These are phyloP conservation scores for Vaccinium macrocarpon DNA, from an alignment of 148 eudicot genomes.

Conservation along the genomic window DNA sequence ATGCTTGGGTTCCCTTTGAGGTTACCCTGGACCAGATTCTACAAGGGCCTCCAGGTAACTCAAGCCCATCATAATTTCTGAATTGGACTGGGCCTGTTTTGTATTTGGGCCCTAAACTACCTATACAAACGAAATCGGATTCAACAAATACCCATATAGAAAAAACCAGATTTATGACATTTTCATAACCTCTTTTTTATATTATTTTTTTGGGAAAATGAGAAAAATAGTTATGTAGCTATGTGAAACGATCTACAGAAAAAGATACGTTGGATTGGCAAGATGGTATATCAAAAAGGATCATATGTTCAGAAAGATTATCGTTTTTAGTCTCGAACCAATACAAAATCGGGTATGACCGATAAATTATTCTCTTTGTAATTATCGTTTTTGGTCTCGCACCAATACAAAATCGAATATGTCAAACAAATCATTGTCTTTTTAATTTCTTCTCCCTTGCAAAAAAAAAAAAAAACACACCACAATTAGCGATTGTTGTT, in stretches of 20 bases:
- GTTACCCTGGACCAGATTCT: not conserved
- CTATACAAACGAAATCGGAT: constrained; percentile 24
- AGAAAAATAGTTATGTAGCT: no score
- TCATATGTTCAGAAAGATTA: no score
- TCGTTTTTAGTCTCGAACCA: no score
- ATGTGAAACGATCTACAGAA: no score
- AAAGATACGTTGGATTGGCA: no score
- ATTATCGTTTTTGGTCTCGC: no score
- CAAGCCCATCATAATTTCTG: not conserved
- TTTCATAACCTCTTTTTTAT: not conserved
- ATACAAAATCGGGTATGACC: not conserved
- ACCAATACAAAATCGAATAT: not conserved
- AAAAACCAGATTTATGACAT: not conserved
- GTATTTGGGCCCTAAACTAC: not conserved
- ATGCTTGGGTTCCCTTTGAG: constrained; percentile 24
- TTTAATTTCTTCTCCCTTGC: not conserved
- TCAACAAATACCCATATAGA: not conserved
- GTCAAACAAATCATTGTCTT: not conserved
- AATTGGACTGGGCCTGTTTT: not conserved
- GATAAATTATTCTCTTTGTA: not conserved
- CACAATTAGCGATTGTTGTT: no score
- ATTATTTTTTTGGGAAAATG: no score
- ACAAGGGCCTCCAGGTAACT: constrained; percentile 2
- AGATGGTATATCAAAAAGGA: no score
- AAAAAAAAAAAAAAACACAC: not conserved